Base-by-base conservation (phyloP, 2,329 filamentous ascomycete genomes). In the Arthrinium phaeospermum region DNA sequence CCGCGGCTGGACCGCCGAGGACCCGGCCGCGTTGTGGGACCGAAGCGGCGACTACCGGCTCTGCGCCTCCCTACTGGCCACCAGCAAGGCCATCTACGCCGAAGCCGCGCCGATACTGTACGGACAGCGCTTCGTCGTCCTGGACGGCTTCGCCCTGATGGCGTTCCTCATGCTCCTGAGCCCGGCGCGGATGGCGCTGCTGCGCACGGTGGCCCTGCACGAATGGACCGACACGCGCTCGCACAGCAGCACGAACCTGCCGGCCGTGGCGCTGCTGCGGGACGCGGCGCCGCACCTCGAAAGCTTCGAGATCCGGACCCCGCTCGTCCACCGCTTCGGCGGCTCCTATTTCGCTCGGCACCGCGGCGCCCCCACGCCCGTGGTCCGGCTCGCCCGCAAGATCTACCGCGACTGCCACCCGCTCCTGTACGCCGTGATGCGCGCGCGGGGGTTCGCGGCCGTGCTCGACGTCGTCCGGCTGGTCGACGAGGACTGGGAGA, bases 391-490 rank as follows among this genome's bases (percentile, higher is more conserved):
- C 45, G 67, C 67, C n/a, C 67, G 67, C 67, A 69, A 49, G 27
- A 16, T 69, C 67, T 69, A 47, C 67, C 67, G 67, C 45, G 45
- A 69, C 67, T 69, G 67, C 67, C 47, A 69, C 45, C 67, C 67
- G 67, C 45, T 49, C 27, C 67, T 69, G 8, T 69, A 69, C 27
- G 67, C 67, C 16, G 45, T 69, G 3, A 30, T 34, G 67, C 45
- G 27, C 10, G 45, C 45, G 27, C 67, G 45, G 16, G 67, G 67
- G 45, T 34, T 37, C 45, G 27, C 34, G 27, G 67, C 67, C 27
- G 67, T 16, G 45, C 24, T 49, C 8, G 16, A 22, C 3, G 67
- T 69, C 27, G 27, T 69, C 4, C 1, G 22, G 45, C 27, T 47
- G 1, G 67, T 8, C n/a, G 45, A 37, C 8, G 44, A n/a, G 24